Evolutionary conservation across 495 filamentous ascomycete genomes (phyloP).

Genomic region (Neurospora tetraspora): DNA sequence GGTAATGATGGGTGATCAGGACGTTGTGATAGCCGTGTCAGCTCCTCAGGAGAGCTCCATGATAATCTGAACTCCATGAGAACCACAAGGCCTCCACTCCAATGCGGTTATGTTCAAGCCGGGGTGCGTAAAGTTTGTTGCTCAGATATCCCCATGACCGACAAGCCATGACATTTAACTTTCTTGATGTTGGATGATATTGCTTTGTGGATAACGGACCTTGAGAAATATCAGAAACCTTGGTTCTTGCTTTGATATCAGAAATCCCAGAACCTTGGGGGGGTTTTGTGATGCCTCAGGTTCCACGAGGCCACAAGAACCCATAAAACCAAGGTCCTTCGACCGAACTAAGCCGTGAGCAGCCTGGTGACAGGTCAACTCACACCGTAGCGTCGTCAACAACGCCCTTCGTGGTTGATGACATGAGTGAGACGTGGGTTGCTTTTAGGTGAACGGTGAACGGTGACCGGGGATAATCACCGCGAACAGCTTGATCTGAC

Average conservation of each 20-base stretch:
- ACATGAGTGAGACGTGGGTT: neutral
- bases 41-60: neutral
- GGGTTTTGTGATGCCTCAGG: slow-evolving; percentile 4
- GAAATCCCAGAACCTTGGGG: neutral
- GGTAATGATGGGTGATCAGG: neutral
- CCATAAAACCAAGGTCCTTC: neutral
- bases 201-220: neutral
- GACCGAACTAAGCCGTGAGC: neutral
- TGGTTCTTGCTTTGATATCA: neutral
- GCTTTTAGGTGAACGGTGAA: neutral
- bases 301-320: neutral
- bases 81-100: neutral
- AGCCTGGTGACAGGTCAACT: neutral
- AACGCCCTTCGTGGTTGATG: neutral
- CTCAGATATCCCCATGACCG: neutral
- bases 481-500: neutral
- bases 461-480: neutral
- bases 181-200: neutral
- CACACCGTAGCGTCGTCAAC: neutral
- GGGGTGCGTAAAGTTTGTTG: neutral
- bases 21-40: neutral
- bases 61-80: neutral
- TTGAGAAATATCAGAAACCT: neutral
- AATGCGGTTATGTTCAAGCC: neutral
- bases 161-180: neutral